Percentiles rank a stretch among this genome's conserved stretches.
phyloP scores from a whole-genome alignment of 1,284 basidiomycete species.

The Testicularia cyperi region DNA sequence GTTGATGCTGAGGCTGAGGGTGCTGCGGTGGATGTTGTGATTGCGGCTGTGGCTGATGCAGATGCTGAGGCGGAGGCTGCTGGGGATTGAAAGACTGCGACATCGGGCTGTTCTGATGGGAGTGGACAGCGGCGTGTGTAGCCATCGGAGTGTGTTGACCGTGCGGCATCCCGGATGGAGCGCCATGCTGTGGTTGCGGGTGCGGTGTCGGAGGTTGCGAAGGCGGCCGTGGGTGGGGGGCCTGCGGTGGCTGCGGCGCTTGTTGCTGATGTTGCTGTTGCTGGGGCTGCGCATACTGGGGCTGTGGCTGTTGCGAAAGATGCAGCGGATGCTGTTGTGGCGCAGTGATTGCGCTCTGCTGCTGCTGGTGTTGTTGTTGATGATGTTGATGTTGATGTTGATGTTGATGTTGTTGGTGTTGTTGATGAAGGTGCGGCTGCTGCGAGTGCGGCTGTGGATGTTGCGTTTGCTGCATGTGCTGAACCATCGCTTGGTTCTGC shows the following conservation, averaged over 20 bases:
- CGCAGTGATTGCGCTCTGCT: constrained; percentile 3
- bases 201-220: constrained; percentile 24
- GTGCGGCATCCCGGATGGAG: too few relatives aligned
- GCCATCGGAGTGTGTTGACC: too few relatives aligned
- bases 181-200: constrained; percentile 2
- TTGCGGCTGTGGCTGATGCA: constrained; percentile 8
- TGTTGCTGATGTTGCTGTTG: constrained; percentile 8
- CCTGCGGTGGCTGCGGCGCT: constrained; percentile 15
- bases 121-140: too few relatives aligned
- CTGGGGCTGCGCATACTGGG: constrained; percentile 8
- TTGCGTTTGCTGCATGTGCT: background rate
- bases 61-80: constrained; percentile 3
- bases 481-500: background rate
- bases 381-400: constrained; percentile 1
- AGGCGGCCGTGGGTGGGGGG: too few relatives aligned
- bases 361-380: constrained; percentile 10
- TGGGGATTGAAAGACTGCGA: too few relatives aligned
- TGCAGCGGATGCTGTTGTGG: constrained; percentile 14
- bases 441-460: background rate
- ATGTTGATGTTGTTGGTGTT: background rate
- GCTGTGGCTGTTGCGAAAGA: constrained; percentile 16
- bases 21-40: constrained; percentile 2
- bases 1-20: constrained; percentile 1
- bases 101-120: too few relatives aligned
- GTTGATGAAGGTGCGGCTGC: background rate